These are phyloP conservation scores for Xanthoconium stramineum DNA, from an alignment of 768 basidiomycete genomes.

Conservation along the genomic window DNA sequence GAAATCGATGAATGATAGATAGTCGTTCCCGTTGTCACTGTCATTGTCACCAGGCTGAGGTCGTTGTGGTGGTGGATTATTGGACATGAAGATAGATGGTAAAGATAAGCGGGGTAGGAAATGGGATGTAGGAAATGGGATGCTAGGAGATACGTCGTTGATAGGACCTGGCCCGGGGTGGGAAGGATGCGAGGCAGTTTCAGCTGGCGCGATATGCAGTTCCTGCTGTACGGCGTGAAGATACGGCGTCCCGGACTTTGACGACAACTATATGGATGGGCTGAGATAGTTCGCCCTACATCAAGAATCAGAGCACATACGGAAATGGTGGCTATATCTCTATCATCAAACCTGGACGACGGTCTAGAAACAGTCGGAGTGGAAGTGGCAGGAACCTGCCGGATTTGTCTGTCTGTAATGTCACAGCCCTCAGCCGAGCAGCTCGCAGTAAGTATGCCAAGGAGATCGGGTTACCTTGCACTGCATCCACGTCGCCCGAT, in stretches of 20 bases:
- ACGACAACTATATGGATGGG: conserved; percentile 18
- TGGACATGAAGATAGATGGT: conserved; percentile 19
- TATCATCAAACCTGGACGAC: conserved; percentile 15
- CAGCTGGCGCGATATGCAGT: background rate
- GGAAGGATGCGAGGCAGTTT: conserved; percentile 21
- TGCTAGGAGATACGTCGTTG: conserved; percentile 38
- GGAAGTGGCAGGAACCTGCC: conserved; percentile 9
- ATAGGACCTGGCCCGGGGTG: conserved; percentile 30
- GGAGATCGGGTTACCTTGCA: conserved; percentile 22
- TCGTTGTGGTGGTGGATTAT: conserved; percentile 12
- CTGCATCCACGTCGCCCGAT: conserved; percentile 15
- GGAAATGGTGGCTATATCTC: conserved; percentile 20
- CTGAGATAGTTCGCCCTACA: conserved; percentile 8
- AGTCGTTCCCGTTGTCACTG: conserved; percentile 31
- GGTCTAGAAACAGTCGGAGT: conserved; percentile 8
- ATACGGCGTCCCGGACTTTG: conserved; percentile 20
- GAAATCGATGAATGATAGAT: conserved; percentile 48
- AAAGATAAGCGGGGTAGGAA: conserved; percentile 28
- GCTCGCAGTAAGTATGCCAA: background rate
- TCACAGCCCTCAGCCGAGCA: background rate
- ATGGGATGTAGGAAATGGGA: conserved; percentile 36
- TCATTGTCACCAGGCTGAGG: conserved; percentile 17
- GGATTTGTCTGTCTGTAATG: conserved; percentile 15
- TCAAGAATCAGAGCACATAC: conserved; percentile 10
- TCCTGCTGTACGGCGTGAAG: conserved; percentile 1